Conservation (phyloP, 2,329 filamentous ascomycete species). For the Penicillium sp. region DNA sequence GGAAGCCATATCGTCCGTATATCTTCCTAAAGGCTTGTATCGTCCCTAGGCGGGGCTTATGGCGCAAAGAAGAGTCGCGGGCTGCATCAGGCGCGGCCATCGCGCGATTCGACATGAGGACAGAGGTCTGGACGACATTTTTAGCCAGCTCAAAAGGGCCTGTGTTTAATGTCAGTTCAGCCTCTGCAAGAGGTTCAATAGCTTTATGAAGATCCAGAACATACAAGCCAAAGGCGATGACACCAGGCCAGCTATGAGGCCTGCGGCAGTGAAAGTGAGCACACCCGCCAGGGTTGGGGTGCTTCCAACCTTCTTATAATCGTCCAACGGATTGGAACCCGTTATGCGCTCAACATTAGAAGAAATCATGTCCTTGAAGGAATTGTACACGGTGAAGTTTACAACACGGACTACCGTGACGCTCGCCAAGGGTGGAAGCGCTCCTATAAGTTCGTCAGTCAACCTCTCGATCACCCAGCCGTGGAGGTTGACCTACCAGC, state of each 20-base stretch:
- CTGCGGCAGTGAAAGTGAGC: conserved; percentile 43
- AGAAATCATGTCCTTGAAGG: conserved; percentile 42
- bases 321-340: conserved; percentile 40
- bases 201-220: conserved; percentile 11
- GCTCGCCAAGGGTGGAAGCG: conserved; percentile 44
- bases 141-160: conserved; percentile 49
- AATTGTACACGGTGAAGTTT: conserved; percentile 47
- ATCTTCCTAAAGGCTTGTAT: conserved; percentile 44
- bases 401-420: conserved; percentile 46
- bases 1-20: conserved; percentile 41
- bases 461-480: neutral
- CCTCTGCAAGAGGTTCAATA: neutral
- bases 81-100: conserved; percentile 37
- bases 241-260: conserved; percentile 42
- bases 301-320: conserved; percentile 43
- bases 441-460: conserved; percentile 31
- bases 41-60: conserved; percentile 42
- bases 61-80: conserved; percentile 34
- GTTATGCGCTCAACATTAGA: conserved; percentile 39
- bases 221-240: conserved; percentile 45
- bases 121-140: conserved; percentile 49
- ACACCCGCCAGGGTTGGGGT: conserved; percentile 41
- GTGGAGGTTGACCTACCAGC: conserved; percentile 36
- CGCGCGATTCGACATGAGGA: conserved; percentile 43
- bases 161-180: conserved; percentile 17